Percentiles rank a stretch among this genome's conserved stretches.
Conservation (phyloP, 768 basidiomycete species). For the Pisolithus tinctorius region DNA sequence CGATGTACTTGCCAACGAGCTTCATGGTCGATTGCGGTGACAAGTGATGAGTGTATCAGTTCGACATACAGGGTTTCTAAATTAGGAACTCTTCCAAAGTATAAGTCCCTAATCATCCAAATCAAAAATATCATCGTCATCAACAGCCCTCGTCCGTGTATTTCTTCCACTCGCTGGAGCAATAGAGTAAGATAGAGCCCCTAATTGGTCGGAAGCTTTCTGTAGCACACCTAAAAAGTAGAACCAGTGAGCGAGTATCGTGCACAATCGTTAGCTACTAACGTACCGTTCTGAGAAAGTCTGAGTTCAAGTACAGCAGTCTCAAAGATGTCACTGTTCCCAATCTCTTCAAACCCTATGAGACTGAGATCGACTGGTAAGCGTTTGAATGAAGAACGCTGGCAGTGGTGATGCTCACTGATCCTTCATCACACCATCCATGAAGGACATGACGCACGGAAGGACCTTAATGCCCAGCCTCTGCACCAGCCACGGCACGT, state of each 20-base stretch:
- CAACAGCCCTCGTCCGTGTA: constrained; percentile 20
- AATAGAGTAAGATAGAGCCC: constrained; percentile 20
- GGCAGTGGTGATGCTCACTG: constrained; percentile 39
- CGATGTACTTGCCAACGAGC: constrained; percentile 73
- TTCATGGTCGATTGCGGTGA: constrained; percentile 52
- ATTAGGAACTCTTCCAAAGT: not conserved
- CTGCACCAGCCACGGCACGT: constrained; percentile 93
- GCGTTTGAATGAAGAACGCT: not conserved
- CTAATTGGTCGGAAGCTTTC: constrained; percentile 34
- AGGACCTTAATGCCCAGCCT: constrained; percentile 82
- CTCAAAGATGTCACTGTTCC: constrained; percentile 76
- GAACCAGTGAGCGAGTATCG: not conserved
- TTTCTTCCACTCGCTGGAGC: constrained; percentile 32
- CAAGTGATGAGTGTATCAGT: not conserved
- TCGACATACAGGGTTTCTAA: constrained; percentile 10
- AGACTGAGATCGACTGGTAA: constrained; percentile 40
- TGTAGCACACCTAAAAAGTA: constrained; percentile 49
- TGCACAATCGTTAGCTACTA: not conserved
- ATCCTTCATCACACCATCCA: constrained; percentile 77
- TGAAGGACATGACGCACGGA: constrained; percentile 88
- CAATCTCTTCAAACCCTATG: constrained; percentile 91
- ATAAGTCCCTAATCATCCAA: constrained; percentile 35
- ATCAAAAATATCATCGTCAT: constrained; percentile 57
- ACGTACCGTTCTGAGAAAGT: constrained; percentile 52
- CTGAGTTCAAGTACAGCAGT: constrained; percentile 79